Evolutionary conservation across 1,139 yeast genomes (phyloP), one percentile per base, ranked within the genome.

Genomic region (Trichomonascaceae sp.): DNA sequence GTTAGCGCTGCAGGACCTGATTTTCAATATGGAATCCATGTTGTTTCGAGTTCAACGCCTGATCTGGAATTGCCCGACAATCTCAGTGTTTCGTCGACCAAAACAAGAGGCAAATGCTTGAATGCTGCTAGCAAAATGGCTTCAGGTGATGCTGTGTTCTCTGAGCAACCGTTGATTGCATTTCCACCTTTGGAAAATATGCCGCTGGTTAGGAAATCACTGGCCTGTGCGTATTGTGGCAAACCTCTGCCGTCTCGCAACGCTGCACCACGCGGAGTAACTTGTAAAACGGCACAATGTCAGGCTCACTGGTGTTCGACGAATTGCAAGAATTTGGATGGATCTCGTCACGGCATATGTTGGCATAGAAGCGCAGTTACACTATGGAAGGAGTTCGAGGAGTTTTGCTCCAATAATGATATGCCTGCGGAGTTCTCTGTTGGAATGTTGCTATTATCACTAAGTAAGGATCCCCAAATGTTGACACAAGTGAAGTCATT

Each of bases 161-260:
- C 75, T 47, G 85, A 83, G 60, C 61, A 67, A 1, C 91, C 95
- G 1, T 72, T 86, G 52, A 81, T 87, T 53, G 77, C 81, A 43
- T 72, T 87, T 0, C 91, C 96, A 0, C 87, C 88, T 1, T 75
- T 87, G 61, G 93, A 87, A 17, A 80, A 85, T 58, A 69, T 82
- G 38, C 77, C 81, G 49, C 71, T 88, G 56, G 81, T 87, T 59
- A 77, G 80, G 52, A 67, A 72, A 18, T 91, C 95, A 0, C 81
- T 81, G 62, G 89, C 91, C 3, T 91, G 98, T 67, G 77, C 91
- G 1, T 79, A 80, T 63, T 91, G 98, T 73, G 91, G 95, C 0
- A 77, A 79, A 47, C 75, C 85, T 2, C 71, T 86, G 49, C 76
- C 78, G 54, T 74, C 63, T 59, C 63, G 59, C 50, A 12, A 43